Base-by-base conservation (phyloP, 768 basidiomycete genomes). In the Mycena leptocephala region DNA sequence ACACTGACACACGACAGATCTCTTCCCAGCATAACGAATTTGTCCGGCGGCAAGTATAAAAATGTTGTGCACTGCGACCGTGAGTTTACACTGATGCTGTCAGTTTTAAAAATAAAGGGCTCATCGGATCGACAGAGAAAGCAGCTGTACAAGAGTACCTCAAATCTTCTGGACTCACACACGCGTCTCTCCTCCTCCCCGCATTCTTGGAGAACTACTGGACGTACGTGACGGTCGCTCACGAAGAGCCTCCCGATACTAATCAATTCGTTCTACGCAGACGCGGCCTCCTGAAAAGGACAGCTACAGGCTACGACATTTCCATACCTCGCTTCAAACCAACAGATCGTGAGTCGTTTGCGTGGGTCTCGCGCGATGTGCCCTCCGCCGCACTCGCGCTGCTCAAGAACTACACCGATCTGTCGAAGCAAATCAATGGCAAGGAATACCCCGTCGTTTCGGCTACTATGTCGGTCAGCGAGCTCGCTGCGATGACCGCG, bases 181-280 rank as follows among this genome's bases (percentile, higher is more conserved):
- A 72, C 26, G 71, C 63, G 37, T 43, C 39, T 39, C 37, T 72
- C 37, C 71, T 35, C 30, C 71, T 72, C n/a, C 37, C 37, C 39
- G 62, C 37, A 0, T 72, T 72, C 30, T 39, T 72, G n/a, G 71
- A 72, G 63, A 72, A 65, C 39, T 41, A n/a, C n/a, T n/a, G n/a
- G n/a, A n/a, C n/a, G n/a, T n/a, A n/a, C n/a, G n/a, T n/a, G n/a
- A n/a, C n/a, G n/a, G n/a, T n/a, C n/a, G n/a, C n/a, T n/a, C n/a
- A n/a, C n/a, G n/a, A n/a, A n/a, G n/a, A n/a, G n/a, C n/a, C n/a
- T n/a, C n/a, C n/a, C n/a, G n/a, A n/a, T n/a, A n/a, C n/a, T n/a
- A n/a, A n/a, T n/a, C n/a, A n/a, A n/a, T n/a, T n/a, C n/a, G n/a
- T n/a, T n/a, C n/a, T 32, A 26, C 58, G 53, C 39, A 55, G 35